phyloP scores from a whole-genome alignment of 2,329 filamentous ascomycete genomes.

The Rutstroemia sp. region DNA sequence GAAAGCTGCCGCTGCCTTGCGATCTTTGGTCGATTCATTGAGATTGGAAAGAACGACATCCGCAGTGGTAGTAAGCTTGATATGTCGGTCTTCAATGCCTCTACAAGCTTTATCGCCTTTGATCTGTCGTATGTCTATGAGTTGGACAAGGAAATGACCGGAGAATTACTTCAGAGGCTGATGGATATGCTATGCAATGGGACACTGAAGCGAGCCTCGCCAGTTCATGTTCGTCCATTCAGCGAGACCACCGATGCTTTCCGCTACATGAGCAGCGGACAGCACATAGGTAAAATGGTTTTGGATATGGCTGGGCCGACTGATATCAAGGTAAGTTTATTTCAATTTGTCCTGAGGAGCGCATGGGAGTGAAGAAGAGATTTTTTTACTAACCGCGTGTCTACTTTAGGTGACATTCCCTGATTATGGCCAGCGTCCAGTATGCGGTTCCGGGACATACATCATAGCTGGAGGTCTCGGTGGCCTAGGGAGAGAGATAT shows the following conservation, averaged over 20 bases:
- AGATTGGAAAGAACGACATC: slow-evolving; percentile 9
- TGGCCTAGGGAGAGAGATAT: neutral
- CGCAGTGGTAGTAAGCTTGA: slow-evolving; percentile 10
- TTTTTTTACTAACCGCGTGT: too few species aligned
- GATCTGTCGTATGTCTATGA: slow-evolving; percentile 12
- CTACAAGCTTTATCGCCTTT: slow-evolving; percentile 16
- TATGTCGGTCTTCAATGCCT: slow-evolving; percentile 16
- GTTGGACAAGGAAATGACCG: too few species aligned
- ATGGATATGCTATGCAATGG: neutral
- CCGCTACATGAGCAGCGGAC: neutral
- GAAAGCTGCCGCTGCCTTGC: slow-evolving; percentile 30
- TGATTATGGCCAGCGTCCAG: too few species aligned
- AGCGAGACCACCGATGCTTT: neutral
- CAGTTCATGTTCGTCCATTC: neutral
- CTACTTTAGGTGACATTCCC: too few species aligned
- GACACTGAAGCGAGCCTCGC: neutral
- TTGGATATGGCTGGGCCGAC: too few species aligned
- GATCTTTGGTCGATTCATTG: slow-evolving; percentile 23
- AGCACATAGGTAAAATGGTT: neutral
- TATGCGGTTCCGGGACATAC: neutral
- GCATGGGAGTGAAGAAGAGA: too few species aligned
- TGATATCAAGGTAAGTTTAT: too few species aligned
- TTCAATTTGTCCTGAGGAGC: too few species aligned
- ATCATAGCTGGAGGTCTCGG: neutral
- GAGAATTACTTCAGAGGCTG: too few species aligned